Evolutionary conservation across 73 alveolate species (phyloP), one percentile per base, ranked within the genome.

Genomic region (Durusdinium trenchii): DNA sequence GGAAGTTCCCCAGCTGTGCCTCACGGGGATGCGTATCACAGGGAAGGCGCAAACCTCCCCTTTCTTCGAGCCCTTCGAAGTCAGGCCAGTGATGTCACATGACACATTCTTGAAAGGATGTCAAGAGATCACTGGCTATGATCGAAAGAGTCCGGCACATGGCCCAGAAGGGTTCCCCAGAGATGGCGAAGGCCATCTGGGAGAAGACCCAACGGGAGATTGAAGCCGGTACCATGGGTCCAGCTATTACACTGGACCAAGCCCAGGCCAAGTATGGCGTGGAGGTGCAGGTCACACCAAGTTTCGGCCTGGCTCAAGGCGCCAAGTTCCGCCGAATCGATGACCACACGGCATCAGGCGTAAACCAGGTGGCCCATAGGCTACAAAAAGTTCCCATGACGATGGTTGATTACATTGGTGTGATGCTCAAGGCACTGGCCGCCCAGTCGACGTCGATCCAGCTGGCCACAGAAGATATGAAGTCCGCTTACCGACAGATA

Each of bases 241-340:
- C n/a, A 14, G 61, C 87, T 12, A 6, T 38, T n/a, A 10, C 87
- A 6, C 43, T 7, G 38, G n/a, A 38, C 38, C 30, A 76, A 10
- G 6, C 42, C 60, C 42, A 42, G 14, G 42, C 7, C n/a, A 40
- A 3, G 7, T 76, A 14, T 28, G 87, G 87, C 6, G 6, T 36
- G 2, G 87, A 38, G 40, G 38, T 76, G 14, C 87, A 76, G 61
- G 61, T 76, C 40, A 47, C 42, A 6, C 87, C 87, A 28, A 76
- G 87, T 60, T 76, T 76, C 28, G 87, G 87, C 36, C 38, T 76
- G 61, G 87, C 38, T 16, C 87, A 76, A 43, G 87, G 87, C 30
- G 4, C 84, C 84, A 36, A 73, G 81, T 28, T 67, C 64, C 9
- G 64, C 9, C 64, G 64, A 20, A 54, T 54, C 20, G 64, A 54